Evolutionary conservation across 495 filamentous ascomycete genomes (phyloP).

Genomic region (Xylaria nigripes): DNA sequence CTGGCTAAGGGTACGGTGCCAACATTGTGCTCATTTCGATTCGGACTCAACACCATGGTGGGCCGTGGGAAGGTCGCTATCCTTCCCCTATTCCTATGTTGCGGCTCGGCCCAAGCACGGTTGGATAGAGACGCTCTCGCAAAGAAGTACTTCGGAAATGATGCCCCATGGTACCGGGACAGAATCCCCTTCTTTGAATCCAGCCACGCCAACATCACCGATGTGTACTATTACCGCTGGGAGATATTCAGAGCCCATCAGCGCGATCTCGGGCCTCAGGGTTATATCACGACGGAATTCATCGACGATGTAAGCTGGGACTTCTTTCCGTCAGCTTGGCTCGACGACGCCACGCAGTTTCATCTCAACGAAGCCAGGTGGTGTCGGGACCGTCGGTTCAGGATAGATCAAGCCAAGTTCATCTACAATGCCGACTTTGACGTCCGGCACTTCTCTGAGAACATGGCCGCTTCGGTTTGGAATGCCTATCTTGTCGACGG

Average conservation of each 20-base stretch:
- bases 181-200: conserved; percentile 10
- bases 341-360: conserved; percentile 23
- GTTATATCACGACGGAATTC: conserved; percentile 28
- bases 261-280: conserved; percentile 23
- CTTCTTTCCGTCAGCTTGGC: conserved; percentile 15
- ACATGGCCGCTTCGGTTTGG: conserved; percentile 23
- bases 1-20: neutral
- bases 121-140: neutral
- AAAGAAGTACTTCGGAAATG: conserved; percentile 5
- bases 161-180: conserved; percentile 7
- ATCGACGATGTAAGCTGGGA: conserved; percentile 25
- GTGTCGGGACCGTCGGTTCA: conserved; percentile 28
- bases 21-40: neutral
- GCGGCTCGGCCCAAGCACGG: neutral
- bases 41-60: neutral
- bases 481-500: conserved; percentile 27
- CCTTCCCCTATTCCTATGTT: neutral
- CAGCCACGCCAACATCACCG: conserved; percentile 13
- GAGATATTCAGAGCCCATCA: conserved; percentile 27
- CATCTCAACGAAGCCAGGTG: conserved; percentile 28
- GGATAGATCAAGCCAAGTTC: conserved; percentile 21
- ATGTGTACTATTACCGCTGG: conserved; percentile 32
- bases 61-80: neutral
- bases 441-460: conserved; percentile 21
- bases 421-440: conserved; percentile 11